These are phyloP conservation scores for Persicaria tinctoria DNA, from an alignment of 148 eudicot species.

Conservation along the genomic window DNA sequence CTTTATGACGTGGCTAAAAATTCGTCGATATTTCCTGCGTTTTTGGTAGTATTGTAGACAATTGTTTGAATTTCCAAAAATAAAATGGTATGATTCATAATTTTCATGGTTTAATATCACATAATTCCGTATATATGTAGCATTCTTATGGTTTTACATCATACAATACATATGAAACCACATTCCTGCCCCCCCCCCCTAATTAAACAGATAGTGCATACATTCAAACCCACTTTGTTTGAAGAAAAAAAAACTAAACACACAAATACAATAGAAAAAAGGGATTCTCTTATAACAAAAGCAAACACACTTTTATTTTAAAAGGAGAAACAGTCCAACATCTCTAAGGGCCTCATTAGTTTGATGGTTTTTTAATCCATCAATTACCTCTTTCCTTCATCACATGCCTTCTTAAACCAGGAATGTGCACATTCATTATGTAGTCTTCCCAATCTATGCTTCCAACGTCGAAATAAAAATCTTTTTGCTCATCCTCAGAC, in stretches of 20 bases:
- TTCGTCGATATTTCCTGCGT: too few relatives aligned
- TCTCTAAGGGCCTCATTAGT: neutral
- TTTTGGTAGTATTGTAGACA: too few relatives aligned
- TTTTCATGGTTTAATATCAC: too few relatives aligned
- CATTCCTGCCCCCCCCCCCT: too few relatives aligned
- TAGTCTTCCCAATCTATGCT: constrained; percentile 91
- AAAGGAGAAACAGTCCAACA: neutral
- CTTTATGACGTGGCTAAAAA: too few relatives aligned
- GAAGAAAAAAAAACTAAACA: constrained; percentile 3
- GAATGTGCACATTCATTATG: constrained; percentile 80
- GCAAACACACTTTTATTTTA: neutral
- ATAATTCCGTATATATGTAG: too few relatives aligned
- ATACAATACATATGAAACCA: too few relatives aligned
- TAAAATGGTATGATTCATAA: too few relatives aligned
- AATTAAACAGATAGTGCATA: neutral
- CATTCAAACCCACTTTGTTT: neutral
- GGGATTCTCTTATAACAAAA: neutral
- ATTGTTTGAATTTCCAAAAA: too few relatives aligned
- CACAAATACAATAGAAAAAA: neutral
- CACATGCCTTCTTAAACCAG: constrained; percentile 86
- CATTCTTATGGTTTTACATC: too few relatives aligned
- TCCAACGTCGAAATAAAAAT: constrained; percentile 73
- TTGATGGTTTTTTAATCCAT: neutral
- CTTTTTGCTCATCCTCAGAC: constrained; percentile 75
- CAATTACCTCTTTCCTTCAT: constrained; percentile 78